Evolutionary conservation across 2,329 filamentous ascomycete species (phyloP).

Genomic region (Epichloe elymi): DNA sequence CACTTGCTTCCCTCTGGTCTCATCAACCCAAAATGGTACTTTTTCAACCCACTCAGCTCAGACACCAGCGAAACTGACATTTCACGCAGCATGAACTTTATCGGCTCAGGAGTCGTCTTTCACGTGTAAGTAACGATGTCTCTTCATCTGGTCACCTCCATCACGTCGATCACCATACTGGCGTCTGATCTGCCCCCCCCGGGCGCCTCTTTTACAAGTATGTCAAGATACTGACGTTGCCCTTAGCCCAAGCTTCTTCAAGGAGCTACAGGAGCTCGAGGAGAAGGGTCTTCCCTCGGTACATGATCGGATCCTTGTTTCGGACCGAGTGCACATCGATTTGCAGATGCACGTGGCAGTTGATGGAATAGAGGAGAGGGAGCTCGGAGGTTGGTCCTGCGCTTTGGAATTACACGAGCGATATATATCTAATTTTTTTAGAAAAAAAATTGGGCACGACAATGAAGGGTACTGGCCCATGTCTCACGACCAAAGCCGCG

Average conservation of each 20-base stretch:
- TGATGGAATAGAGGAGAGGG: constrained; percentile 53
- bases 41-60: too few species aligned
- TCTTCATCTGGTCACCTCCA: too few species aligned
- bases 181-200: too few species aligned
- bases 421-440: too few species aligned
- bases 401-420: background rate
- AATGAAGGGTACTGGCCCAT: too few species aligned
- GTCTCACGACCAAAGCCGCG: too few species aligned
- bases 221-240: too few species aligned
- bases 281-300: constrained; percentile 11
- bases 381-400: constrained; percentile 24
- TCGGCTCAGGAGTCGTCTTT: constrained; percentile 57
- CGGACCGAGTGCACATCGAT: constrained; percentile 49
- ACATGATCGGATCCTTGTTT: constrained; percentile 43
- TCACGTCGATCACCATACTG: too few species aligned
- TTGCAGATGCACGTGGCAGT: constrained; percentile 54
- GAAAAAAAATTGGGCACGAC: too few species aligned
- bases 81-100: constrained; percentile 43
- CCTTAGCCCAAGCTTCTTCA: constrained; percentile 20
- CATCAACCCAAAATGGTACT: constrained; percentile 46
- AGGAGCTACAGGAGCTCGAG: constrained; percentile 27
- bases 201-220: too few species aligned
- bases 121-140: constrained; percentile 24
- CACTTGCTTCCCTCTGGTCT: constrained; percentile 58
- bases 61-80: too few species aligned